Base-by-base conservation (phyloP, 345 rosid species). In the Orychophragmus violaceus region DNA sequence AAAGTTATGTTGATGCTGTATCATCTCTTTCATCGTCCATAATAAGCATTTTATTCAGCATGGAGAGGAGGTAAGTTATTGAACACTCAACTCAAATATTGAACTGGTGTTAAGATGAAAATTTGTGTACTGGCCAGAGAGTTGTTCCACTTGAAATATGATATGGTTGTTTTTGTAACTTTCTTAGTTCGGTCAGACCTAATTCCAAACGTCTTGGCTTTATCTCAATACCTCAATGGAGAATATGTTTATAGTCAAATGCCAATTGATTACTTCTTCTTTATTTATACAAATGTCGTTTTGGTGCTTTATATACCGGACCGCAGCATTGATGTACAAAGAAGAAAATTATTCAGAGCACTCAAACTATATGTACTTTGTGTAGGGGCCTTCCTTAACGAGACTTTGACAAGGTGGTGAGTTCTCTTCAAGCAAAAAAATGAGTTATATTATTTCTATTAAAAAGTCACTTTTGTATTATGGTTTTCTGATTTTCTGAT, bases 331-430 rank as follows among this genome's bases (percentile, higher is more conserved):
- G 52, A 45, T 63, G 59, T 57, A 50, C 58, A 56, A 48, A 65
- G 66, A 64, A 41, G 64, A 59, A 56, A 65, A 54, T 37, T 29
- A 65, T 65, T 72, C 71, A 63, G 56, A 71, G 70, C 59, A 53
- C 63, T 62, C 29, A 32, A 12, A 59, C 23, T 41, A 8, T 22
- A 21, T 35, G 37, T 17, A 44, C 58, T 41, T 41, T 22, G 10
- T 25, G 75, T 33, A 71, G 75, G 75, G 69, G 48, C 63, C 64
- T 55, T 62, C 48, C 48, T 70, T 49, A 42, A 16, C 11, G 22
- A 52, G 28, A 41, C 21, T 61, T 45, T 24, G 17, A 28, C 30
- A 24, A 60, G 21, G 32, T 42, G 16, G 16, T 2, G n/a, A 30
- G 18, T 70, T 30, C 50, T 18, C 6, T 71, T n/a, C 64, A 63